Evolutionary conservation across 2,329 filamentous ascomycete genomes (phyloP).

Genomic region (Penicillium nordicum): DNA sequence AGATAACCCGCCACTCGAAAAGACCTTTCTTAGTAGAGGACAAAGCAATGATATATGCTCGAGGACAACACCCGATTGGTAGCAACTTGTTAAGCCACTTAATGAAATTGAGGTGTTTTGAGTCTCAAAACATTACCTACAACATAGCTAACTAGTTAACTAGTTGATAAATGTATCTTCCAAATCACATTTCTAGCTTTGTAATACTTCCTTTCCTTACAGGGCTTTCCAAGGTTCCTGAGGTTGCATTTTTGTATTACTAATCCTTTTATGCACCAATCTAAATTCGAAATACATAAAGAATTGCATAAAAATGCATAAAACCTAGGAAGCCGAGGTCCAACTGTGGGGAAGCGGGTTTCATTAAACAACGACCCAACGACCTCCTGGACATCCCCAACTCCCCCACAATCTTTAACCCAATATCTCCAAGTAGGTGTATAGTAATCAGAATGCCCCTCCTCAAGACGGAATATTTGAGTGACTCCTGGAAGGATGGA

Average conservation of each 20-base stretch:
- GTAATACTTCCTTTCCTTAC: background rate
- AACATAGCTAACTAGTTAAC: no score
- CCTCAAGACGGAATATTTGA: constrained; percentile 71
- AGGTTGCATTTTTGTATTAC: background rate
- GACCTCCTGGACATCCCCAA: background rate
- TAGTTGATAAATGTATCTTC: no score
- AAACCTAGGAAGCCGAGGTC: constrained; percentile 15
- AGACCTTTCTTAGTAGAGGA: background rate
- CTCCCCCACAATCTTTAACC: background rate
- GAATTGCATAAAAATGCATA: background rate
- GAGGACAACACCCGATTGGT: no score
- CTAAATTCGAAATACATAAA: background rate
- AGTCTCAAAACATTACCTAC: no score
- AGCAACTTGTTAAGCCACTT: no score
- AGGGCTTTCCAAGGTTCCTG: background rate
- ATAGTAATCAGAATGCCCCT: constrained; percentile 57
- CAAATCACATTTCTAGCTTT: background rate
- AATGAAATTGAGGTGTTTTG: no score
- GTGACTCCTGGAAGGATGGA: constrained; percentile 78
- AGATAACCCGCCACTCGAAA: background rate
- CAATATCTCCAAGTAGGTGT: background rate
- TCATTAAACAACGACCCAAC: background rate
- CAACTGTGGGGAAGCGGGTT: constrained; percentile 21
- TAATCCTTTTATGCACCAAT: background rate
- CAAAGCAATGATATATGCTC: no score